Evolutionary conservation across 495 filamentous ascomycete species (phyloP).

Genomic region (Neurospora terricola): DNA sequence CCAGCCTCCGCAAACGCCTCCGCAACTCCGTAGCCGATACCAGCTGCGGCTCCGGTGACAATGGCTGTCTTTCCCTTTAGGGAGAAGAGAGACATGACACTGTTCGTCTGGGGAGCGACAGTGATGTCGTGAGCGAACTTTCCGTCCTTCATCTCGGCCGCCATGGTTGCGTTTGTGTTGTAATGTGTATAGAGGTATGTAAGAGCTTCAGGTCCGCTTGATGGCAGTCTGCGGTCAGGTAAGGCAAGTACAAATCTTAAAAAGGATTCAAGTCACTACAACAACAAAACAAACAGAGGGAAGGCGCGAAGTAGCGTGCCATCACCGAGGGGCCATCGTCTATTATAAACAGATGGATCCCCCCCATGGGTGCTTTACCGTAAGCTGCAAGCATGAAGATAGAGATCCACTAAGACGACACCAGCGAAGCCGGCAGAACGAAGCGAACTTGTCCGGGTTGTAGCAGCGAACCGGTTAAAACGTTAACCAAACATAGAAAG

Average conservation of each 20-base stretch:
- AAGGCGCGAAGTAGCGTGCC: neutral
- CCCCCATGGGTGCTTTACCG: neutral
- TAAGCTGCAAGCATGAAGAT: neutral
- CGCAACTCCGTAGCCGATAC: conserved; percentile 73
- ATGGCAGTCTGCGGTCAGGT: neutral
- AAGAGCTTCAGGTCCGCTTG: neutral
- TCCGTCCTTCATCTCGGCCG: conserved; percentile 38
- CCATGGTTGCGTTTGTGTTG: conserved; percentile 19
- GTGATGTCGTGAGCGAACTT: conserved; percentile 54
- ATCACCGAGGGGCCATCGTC: neutral
- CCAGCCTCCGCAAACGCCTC: conserved; percentile 69
- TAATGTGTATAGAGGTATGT: neutral
- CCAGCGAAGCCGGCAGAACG: neutral
- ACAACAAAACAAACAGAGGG: neutral
- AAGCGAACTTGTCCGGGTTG: neutral
- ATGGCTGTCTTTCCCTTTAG: conserved; percentile 77
- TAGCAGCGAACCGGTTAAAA: too few relatives aligned
- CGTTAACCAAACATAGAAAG: too few relatives aligned
- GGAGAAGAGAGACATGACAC: conserved; percentile 71
- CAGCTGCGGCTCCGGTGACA: conserved; percentile 69
- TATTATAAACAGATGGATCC: neutral
- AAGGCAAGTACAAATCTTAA: neutral
- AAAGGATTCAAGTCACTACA: neutral
- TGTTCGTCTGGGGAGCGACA: conserved; percentile 45
- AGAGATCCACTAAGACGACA: neutral